Evolutionary conservation across 768 basidiomycete species (phyloP).

Genomic region (Panaeolus cyanescens): DNA sequence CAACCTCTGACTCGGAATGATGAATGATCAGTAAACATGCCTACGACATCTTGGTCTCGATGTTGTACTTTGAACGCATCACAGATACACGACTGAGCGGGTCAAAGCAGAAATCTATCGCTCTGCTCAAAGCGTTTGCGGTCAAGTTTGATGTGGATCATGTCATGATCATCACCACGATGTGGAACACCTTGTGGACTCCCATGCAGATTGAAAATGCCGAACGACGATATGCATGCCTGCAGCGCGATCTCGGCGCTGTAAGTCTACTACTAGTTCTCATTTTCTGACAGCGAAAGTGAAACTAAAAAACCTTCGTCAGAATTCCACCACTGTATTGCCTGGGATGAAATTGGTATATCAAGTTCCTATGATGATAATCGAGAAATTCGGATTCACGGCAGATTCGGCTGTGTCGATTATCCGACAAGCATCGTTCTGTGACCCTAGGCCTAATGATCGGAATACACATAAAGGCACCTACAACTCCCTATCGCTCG

Average conservation of each 20-base stretch:
- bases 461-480: neutral
- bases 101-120: neutral
- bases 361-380: too few relatives aligned
- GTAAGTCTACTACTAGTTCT: too few relatives aligned
- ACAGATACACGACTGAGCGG: neutral
- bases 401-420: neutral
- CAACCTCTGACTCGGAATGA: too few relatives aligned
- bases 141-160: neutral
- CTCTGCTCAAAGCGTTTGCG: neutral
- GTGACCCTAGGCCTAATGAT: neutral
- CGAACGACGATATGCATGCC: neutral
- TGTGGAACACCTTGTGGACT: neutral
- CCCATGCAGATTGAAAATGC: neutral
- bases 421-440: neutral
- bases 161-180: neutral
- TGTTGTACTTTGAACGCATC: neutral
- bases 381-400: neutral
- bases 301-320: too few relatives aligned
- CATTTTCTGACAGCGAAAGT: too few relatives aligned
- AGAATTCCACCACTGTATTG: too few relatives aligned
- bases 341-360: neutral
- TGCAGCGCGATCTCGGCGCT: neutral
- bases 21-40: too few relatives aligned
- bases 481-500: neutral
- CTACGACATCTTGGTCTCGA: neutral